Percentiles rank a stretch among this genome's conserved stretches.
phyloP scores from a whole-genome alignment of 1,284 basidiomycete genomes.

The Hypsizygus ulmarius region DNA sequence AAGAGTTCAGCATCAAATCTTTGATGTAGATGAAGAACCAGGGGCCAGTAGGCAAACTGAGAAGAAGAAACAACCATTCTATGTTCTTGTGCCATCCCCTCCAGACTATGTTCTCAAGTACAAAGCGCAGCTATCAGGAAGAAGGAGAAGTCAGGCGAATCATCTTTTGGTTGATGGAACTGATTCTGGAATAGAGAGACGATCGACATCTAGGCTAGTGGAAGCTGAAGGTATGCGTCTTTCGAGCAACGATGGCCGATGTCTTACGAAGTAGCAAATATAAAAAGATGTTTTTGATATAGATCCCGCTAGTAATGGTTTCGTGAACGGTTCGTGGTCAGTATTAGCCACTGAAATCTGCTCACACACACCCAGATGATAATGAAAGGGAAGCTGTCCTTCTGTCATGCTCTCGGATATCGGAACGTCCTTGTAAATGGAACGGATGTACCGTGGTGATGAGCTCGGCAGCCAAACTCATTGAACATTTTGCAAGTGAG shows the following conservation, averaged over 20 bases:
- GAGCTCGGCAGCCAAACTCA: constrained; percentile 50
- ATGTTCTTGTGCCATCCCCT: constrained; percentile 32
- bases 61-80: constrained; percentile 11
- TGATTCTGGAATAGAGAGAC: constrained; percentile 3
- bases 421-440: constrained; percentile 56
- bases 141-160: background rate
- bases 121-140: constrained; percentile 14
- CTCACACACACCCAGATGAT: constrained; percentile 33
- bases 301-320: constrained; percentile 18
- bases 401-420: constrained; percentile 46
- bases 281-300: constrained; percentile 18
- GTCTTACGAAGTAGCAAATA: constrained; percentile 17
- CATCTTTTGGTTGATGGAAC: constrained; percentile 1
- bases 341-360: constrained; percentile 5
- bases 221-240: constrained; percentile 23
- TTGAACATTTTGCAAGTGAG: constrained; percentile 43
- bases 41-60: background rate
- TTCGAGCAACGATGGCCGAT: constrained; percentile 6
- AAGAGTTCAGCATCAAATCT: background rate
- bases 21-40: constrained; percentile 11
- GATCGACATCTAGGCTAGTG: constrained; percentile 5
- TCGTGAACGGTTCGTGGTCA: constrained; percentile 21
- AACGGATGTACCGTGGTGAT: constrained; percentile 50
- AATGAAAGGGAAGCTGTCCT: constrained; percentile 39
- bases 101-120: constrained; percentile 29